Base-by-base conservation (phyloP, 2,329 filamentous ascomycete genomes). In the Xylariaceae sp. region DNA sequence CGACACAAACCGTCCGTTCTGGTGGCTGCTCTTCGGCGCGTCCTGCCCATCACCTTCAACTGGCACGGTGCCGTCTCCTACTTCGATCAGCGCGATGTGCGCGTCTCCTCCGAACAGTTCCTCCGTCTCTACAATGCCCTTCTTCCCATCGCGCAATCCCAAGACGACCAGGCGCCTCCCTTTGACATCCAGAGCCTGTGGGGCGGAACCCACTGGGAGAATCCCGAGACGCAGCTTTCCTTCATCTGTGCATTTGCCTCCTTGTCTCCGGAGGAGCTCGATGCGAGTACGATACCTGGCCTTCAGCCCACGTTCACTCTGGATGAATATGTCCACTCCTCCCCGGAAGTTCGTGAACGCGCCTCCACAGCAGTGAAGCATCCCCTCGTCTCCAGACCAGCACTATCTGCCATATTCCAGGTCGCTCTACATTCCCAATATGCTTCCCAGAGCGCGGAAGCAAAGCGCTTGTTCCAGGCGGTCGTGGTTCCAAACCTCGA, bases 111-210 rank as follows among this genome's bases (percentile, higher is more conserved):
- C 18, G 74, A 81, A 40, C 92, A 97, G 60, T 96, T 99, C 60
- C 73, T 94, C 39, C 81, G 81, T 12, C 75, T 99, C 3, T 96
- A 94, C 73, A 82, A 88, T 50, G 88, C 89, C 5, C 74, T 99
- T 28, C 73, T 91, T 14, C 85, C 87, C 1, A 76, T 94, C 49
- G 89, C 91, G 2, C 63, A 66, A 50, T 70, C 73, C 7, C 73
- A 74, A 48, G 76, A 80, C n/a, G 71, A 75, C 10, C 75, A 82
- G 44, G 74, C 80, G 14, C 75, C 57, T 6, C 47, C 75, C 22
- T 84, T 97, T 61, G 90, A 97, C 66, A 87, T 99, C 42, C 91
- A 97, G 68, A 81, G 80, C 38, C 76, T 99, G 18, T 97, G 94
- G 92, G 92, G 92, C 53, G 92, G 92, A 7, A 54, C 62, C 63